A percentile compares a stretch with the other conserved stretches of the same genome.
Conservation (phyloP, 108 stramenopile genomes). For the Parmales sp. region DNA sequence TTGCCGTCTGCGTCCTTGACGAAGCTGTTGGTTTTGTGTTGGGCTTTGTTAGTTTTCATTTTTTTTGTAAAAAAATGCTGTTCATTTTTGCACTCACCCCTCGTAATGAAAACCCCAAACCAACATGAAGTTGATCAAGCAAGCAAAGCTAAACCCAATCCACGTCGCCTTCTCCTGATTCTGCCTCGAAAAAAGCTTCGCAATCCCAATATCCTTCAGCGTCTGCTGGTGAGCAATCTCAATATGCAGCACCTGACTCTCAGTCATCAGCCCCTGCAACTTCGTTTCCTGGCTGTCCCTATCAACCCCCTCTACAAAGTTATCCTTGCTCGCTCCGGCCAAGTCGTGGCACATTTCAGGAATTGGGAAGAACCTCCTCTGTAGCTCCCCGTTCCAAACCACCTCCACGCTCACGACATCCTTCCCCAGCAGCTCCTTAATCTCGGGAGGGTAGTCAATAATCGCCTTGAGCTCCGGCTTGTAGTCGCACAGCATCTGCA, state of each 20-base stretch:
- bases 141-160: slow-evolving; percentile 18
- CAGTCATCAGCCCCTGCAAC: slow-evolving; percentile 19
- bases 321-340: slow-evolving; percentile 20
- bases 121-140: slow-evolving; percentile 18
- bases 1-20: too few species aligned
- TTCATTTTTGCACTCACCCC: background rate
- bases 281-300: slow-evolving; percentile 17
- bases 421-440: slow-evolving; percentile 14
- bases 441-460: background rate
- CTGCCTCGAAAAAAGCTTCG: slow-evolving; percentile 9
- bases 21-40: background rate
- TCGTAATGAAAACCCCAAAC: background rate
- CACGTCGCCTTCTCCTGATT: slow-evolving; percentile 28
- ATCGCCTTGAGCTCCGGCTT: slow-evolving; percentile 10
- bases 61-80: background rate
- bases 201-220: slow-evolving; percentile 17
- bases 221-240: slow-evolving; percentile 25
- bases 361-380: slow-evolving; percentile 29
- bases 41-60: background rate
- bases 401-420: slow-evolving; percentile 23
- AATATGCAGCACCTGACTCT: slow-evolving; percentile 20
- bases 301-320: slow-evolving; percentile 22
- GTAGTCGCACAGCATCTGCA: slow-evolving; percentile 27
- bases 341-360: slow-evolving; percentile 23
- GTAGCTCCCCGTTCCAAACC: slow-evolving; percentile 22